phyloP scores from a whole-genome alignment of 352 stramenopile genomes.

The Globisporangium middletonii region DNA sequence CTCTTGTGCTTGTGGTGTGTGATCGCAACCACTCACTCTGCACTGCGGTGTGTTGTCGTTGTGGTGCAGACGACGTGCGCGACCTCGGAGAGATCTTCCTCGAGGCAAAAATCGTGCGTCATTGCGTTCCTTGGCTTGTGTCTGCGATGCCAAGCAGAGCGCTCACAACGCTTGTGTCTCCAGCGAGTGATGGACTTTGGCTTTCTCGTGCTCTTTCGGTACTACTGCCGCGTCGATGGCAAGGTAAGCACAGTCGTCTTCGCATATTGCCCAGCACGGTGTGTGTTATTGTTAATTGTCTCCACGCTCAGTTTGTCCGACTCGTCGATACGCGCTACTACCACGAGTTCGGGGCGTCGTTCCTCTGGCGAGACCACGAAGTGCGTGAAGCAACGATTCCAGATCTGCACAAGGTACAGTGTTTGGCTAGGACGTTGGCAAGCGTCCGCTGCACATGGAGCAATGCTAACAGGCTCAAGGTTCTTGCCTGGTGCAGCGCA shows the following conservation, averaged over 20 bases:
- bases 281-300: background rate
- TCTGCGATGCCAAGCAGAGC: background rate
- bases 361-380: constrained; percentile 54
- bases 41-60: background rate
- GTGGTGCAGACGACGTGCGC: constrained; percentile 43
- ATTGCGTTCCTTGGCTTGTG: background rate
- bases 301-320: constrained; percentile 25
- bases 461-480: background rate
- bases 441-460: background rate
- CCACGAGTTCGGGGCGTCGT: constrained; percentile 47
- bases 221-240: constrained; percentile 53
- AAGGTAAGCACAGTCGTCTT: constrained; percentile 27
- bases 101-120: constrained; percentile 44
- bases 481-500: constrained; percentile 1
- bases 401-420: constrained; percentile 31
- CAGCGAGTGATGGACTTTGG: constrained; percentile 63
- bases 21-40: background rate
- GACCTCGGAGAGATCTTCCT: constrained; percentile 61
- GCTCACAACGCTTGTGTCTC: background rate
- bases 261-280: background rate
- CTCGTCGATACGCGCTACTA: constrained; percentile 57
- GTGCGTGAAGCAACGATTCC: constrained; percentile 25
- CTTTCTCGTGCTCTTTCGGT: constrained; percentile 56
- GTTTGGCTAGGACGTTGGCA: background rate
- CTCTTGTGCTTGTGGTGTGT: background rate